These are phyloP conservation scores for Irpex sp. DNA, from an alignment of 1,284 basidiomycete genomes.

Conservation along the genomic window DNA sequence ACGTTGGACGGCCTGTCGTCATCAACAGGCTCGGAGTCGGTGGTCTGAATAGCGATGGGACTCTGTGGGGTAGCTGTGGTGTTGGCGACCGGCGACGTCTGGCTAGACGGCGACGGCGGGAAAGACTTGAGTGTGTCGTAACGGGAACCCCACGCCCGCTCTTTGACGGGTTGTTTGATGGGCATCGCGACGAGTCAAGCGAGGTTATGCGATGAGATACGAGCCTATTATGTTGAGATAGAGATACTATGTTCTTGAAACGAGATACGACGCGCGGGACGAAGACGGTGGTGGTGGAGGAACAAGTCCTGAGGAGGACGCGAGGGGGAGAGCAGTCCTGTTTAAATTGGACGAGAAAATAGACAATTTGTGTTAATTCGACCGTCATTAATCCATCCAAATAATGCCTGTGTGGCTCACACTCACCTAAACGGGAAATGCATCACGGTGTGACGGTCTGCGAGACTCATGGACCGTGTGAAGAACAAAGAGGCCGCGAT, in stretches of 20 bases:
- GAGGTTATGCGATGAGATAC: constrained; percentile 3
- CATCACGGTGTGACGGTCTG: neutral
- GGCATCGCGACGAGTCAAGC: constrained; percentile 20
- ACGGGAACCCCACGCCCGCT: constrained; percentile 60
- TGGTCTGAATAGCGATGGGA: constrained; percentile 1
- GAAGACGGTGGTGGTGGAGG: constrained; percentile 5
- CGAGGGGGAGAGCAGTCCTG: neutral
- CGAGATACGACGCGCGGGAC: neutral
- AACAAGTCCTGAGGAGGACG: constrained; percentile 4
- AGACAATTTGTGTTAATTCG: neutral
- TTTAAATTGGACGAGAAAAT: neutral
- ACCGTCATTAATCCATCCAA: neutral
- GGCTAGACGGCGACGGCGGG: constrained; percentile 26
- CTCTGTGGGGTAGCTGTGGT: constrained; percentile 14
- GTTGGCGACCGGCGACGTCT: constrained; percentile 20
- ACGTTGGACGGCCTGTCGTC: neutral
- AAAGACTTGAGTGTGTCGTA: constrained; percentile 50
- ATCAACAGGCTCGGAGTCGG: neutral
- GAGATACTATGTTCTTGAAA: neutral
- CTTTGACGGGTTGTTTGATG: constrained; percentile 17
- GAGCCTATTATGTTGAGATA: constrained; percentile 2
- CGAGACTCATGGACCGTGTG: constrained; percentile 1
- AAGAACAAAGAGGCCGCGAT: neutral
- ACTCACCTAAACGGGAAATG: neutral
- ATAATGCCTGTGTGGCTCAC: neutral